Conservation (phyloP, 2,329 filamentous ascomycete species). For the Trichoderma gracile region DNA sequence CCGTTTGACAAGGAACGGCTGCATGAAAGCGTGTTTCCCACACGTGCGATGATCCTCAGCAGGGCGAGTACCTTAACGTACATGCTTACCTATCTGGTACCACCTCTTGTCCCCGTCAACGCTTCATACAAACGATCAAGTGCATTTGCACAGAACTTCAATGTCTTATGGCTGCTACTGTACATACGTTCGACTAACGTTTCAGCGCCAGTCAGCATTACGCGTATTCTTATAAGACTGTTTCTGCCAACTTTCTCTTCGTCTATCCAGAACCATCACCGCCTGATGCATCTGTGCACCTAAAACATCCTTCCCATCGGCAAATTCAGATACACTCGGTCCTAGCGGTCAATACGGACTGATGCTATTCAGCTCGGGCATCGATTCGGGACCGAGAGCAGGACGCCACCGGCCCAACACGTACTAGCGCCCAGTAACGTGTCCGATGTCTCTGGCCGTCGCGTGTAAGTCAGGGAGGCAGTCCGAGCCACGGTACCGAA, state of each 20-base stretch:
- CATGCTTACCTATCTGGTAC: not conserved
- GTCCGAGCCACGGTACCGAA: not conserved
- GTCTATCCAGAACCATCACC: not conserved
- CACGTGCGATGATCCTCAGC: not conserved
- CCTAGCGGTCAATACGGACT: not conserved
- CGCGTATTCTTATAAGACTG: not conserved
- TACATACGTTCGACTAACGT: not conserved
- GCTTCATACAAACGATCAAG: not conserved
- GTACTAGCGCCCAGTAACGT: slow-evolving; percentile 14
- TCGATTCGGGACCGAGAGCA: slow-evolving; percentile 12
- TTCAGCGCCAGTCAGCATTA: not conserved
- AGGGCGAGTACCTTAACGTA: not conserved
- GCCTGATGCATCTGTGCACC: not conserved
- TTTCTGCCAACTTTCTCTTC: not conserved
- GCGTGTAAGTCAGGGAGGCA: slow-evolving; percentile 1
- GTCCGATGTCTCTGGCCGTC: slow-evolving; percentile 1
- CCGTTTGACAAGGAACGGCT: not conserved
- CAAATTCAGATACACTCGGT: not conserved
- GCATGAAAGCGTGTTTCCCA: not conserved
- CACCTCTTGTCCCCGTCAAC: not conserved
- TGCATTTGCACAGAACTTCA: not conserved
- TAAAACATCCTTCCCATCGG: not conserved
- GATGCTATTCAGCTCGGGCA: slow-evolving; percentile 5
- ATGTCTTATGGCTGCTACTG: too few species aligned
- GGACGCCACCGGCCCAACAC: slow-evolving; percentile 14